Evolutionary conservation across 306 rosid species (phyloP).

Genomic region (Canavalia gladiata): DNA sequence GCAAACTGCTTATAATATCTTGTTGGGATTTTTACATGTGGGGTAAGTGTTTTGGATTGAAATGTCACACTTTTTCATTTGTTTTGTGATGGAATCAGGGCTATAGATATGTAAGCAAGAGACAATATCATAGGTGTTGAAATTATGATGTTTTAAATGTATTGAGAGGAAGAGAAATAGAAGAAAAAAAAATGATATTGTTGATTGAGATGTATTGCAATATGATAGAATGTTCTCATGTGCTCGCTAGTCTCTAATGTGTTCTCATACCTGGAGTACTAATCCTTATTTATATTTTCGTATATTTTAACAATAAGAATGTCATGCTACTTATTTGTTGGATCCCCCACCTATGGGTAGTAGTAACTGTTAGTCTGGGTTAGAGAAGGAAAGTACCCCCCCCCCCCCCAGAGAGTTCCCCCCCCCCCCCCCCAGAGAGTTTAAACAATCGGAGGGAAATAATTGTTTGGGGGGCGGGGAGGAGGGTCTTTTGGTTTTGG

Average conservation of each 20-base stretch:
- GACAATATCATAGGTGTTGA: background rate
- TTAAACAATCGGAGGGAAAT: background rate
- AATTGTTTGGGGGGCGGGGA: background rate
- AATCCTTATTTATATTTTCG: too few relatives aligned
- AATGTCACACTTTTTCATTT: constrained; percentile 9
- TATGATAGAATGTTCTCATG: too few relatives aligned
- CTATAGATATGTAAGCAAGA: constrained; percentile 30
- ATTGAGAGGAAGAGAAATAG: too few relatives aligned
- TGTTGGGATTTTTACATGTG: background rate
- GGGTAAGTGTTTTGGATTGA: constrained; percentile 16
- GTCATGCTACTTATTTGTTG: background rate
- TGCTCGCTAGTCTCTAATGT: too few relatives aligned
- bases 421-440: background rate
- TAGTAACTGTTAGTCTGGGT: constrained; percentile 7
- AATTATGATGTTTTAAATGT: too few relatives aligned
- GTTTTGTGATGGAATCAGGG: constrained; percentile 6
- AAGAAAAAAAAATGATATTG: too few relatives aligned
- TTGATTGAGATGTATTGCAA: too few relatives aligned
- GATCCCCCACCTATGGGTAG: background rate
- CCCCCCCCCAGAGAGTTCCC: background rate
- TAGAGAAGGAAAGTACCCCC: background rate
- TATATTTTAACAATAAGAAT: background rate
- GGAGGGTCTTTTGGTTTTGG: background rate
- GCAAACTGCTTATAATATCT: background rate
- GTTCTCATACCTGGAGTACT: too few relatives aligned